Conservation (phyloP, 1,284 basidiomycete species). For the Lignosus rhinocerotis region DNA sequence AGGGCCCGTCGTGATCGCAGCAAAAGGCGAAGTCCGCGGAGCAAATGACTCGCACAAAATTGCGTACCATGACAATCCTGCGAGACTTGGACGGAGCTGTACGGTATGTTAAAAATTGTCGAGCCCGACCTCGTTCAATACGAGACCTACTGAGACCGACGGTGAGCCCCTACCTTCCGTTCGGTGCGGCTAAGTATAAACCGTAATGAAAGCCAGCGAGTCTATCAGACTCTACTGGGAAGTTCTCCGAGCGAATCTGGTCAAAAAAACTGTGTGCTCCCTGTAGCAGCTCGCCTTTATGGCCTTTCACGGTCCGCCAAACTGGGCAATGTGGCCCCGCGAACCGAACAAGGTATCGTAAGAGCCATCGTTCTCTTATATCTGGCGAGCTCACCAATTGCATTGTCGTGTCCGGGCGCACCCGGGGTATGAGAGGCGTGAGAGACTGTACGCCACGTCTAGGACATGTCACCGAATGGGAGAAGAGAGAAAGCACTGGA, state of each 20-base stretch:
- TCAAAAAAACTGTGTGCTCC: too few relatives aligned
- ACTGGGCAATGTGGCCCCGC: neutral
- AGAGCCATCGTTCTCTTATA: neutral
- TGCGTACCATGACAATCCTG: constrained; percentile 1
- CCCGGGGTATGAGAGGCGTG: neutral
- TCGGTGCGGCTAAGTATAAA: constrained; percentile 4
- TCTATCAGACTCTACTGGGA: constrained; percentile 16
- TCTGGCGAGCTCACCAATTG: neutral
- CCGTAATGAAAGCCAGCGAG: constrained; percentile 14
- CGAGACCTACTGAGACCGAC: neutral
- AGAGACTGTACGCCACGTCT: constrained; percentile 1
- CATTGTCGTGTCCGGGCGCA: neutral
- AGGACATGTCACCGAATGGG: constrained; percentile 7
- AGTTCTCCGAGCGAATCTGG: neutral
- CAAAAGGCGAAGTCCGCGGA: neutral
- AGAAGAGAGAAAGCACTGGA: constrained; percentile 6
- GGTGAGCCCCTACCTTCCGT: neutral
- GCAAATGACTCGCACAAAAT: neutral
- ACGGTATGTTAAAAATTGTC: neutral
- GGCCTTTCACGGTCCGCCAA: too few relatives aligned
- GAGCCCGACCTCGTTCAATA: neutral
- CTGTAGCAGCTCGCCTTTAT: too few relatives aligned
- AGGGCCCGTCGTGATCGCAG: neutral
- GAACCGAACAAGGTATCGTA: neutral
- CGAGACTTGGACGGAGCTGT: neutral